A percentile compares a stretch with the other conserved stretches of the same genome.
phyloP scores from a whole-genome alignment of 768 basidiomycete genomes.

The Pisolithus microcarpus region DNA sequence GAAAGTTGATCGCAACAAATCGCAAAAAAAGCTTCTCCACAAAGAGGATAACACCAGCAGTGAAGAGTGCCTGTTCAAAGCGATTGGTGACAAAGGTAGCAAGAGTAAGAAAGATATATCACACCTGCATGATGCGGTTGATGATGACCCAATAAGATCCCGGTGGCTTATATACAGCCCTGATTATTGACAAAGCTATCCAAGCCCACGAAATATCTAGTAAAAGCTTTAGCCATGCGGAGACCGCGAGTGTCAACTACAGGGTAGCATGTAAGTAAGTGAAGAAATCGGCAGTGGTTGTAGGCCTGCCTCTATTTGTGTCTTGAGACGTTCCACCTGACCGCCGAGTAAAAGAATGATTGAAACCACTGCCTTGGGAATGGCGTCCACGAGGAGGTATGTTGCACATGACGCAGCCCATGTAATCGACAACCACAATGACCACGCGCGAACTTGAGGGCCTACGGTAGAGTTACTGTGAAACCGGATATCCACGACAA shows the following conservation, averaged over 20 bases:
- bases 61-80: conserved; percentile 36
- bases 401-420: conserved; percentile 61
- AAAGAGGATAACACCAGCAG: conserved; percentile 37
- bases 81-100: conserved; percentile 4
- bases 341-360: conserved; percentile 50
- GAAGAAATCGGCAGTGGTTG: neutral
- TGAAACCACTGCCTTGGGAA: conserved; percentile 50
- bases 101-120: conserved; percentile 6
- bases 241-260: conserved; percentile 61
- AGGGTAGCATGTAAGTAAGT: neutral
- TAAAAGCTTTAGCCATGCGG: conserved; percentile 62
- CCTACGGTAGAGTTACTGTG: conserved; percentile 34
- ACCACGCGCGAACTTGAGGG: conserved; percentile 54
- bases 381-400: conserved; percentile 55
- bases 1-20: conserved; percentile 76
- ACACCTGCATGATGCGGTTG: conserved; percentile 66
- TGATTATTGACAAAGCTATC: conserved; percentile 63
- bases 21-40: conserved; percentile 59
- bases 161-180: conserved; percentile 49
- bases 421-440: conserved; percentile 60
- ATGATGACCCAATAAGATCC: conserved; percentile 61
- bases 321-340: conserved; percentile 58
- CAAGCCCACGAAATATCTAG: conserved; percentile 67
- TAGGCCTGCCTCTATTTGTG: conserved; percentile 54
- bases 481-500: conserved; percentile 63